Percentiles rank a stretch among this genome's conserved stretches.
Conservation (phyloP, 371 early-diverging fungal species). For the Apophysomyces elegans region DNA sequence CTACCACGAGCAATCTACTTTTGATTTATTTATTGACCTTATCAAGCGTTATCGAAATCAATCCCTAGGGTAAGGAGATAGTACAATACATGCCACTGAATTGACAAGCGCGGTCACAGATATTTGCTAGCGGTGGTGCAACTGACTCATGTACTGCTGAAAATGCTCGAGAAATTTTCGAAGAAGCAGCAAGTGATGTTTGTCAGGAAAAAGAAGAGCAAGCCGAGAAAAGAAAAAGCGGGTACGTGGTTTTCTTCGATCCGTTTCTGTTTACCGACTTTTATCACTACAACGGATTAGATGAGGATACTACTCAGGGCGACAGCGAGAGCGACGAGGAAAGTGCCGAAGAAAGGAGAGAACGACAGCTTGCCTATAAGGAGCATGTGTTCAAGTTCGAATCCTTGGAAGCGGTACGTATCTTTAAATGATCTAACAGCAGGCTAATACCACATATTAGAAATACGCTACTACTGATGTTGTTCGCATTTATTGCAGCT, state of each 20-base stretch:
- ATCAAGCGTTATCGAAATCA: conserved; percentile 50
- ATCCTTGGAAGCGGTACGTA: conserved; percentile 61
- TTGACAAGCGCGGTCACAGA: conserved; percentile 26
- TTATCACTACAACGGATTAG: background rate
- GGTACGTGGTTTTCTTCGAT: background rate
- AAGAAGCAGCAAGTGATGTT: conserved; percentile 58
- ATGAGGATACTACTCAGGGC: conserved; percentile 31
- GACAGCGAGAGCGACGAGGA: conserved; percentile 29
- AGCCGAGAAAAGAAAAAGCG: background rate
- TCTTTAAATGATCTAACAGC: background rate
- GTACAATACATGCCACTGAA: no score
- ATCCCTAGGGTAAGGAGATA: conserved; percentile 42
- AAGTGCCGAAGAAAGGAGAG: conserved; percentile 30
- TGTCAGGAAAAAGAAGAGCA: conserved; percentile 44
- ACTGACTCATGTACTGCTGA: conserved; percentile 64
- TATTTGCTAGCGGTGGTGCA: conserved; percentile 61
- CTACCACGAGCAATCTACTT: conserved; percentile 67
- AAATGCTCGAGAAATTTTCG: conserved; percentile 63
- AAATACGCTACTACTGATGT: conserved; percentile 57
- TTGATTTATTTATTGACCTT: conserved; percentile 63
- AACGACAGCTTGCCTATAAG: conserved; percentile 30
- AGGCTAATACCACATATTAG: conserved; percentile 26
- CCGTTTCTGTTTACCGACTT: background rate
- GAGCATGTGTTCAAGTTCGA: conserved; percentile 65
- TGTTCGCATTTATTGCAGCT: conserved; percentile 55